Base-by-base conservation (phyloP, 2,329 filamentous ascomycete genomes). In the Parafenestella ontariensis region DNA sequence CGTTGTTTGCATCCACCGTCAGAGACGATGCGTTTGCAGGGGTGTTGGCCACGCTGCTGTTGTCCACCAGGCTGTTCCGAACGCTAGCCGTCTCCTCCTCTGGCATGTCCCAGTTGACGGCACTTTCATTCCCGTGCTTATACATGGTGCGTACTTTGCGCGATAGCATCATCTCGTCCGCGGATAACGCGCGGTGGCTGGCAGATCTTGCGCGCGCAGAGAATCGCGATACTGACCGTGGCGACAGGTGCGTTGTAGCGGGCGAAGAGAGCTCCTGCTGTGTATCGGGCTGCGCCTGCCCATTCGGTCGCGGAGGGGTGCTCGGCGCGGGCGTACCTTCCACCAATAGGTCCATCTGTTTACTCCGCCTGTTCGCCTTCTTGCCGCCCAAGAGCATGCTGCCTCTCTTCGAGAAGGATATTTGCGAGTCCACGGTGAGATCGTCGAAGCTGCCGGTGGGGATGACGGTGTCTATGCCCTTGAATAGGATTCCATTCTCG, bases 81-180 rank as follows among this genome's bases (percentile, higher is more conserved):
- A 50, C 46, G 49, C 64, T 71, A 39, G 37, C 50, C 3, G 44
- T 33, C 33, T 67, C 68, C 33, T 66, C 68, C 9, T 69, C 69
- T 7, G 60, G 49, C 13, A 47, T 56, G 17, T 73, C 72, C 78
- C 78, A 81, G 5, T 80, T 75, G 7, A 73, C 77, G 13, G 83
- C 82, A 28, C 78, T 80, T 57, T 87, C 85, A 51, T 86, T 81
- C 4, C 85, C 85, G 56, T 82, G 81, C 58, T 84, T 82, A 66
- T 88, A 89, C 85, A 88, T 88, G 58, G 84, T 78, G 26, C 86
- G 80, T 31, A 89, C 85, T 58, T 84, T 84, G 57, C 83, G 81
- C 28, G 86, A 88, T 54, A 88, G 76, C 67, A 83, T 82, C 64
- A 86, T 85, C 68, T 88, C 86, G 62, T 88, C 86, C 1, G 84